Percentiles rank a stretch among this genome's conserved stretches.
Conservation (phyloP, 2,329 filamentous ascomycete genomes). For the Pseudopithomyces maydicus region DNA sequence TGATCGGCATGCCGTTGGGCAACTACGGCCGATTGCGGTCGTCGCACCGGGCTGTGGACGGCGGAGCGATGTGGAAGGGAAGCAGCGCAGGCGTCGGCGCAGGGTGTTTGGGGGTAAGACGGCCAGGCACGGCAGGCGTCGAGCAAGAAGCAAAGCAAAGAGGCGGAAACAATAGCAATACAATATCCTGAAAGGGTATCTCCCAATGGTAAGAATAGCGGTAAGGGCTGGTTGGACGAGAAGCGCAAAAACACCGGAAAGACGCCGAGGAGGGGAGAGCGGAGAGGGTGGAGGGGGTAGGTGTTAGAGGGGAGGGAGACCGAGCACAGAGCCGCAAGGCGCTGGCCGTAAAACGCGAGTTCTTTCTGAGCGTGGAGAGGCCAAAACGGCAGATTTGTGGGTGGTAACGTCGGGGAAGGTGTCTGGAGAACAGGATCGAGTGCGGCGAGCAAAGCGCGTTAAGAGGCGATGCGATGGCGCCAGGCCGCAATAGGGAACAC, state of each 20-base stretch:
- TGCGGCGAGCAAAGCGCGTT: constrained; percentile 10
- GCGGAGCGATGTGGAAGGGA: constrained; percentile 22
- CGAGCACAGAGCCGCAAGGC: constrained; percentile 47
- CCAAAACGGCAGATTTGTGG: constrained; percentile 40
- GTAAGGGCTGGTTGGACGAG: constrained; percentile 22
- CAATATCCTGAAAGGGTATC: constrained; percentile 39
- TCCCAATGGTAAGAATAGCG: constrained; percentile 33
- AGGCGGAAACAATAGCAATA: constrained; percentile 9
- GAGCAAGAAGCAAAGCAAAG: constrained; percentile 4
- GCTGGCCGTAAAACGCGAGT: constrained; percentile 48
- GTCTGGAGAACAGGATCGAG: constrained; percentile 28
- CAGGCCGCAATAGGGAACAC: neutral
- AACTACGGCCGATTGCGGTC: constrained; percentile 41
- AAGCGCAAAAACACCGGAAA: constrained; percentile 45
- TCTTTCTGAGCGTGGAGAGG: constrained; percentile 38
- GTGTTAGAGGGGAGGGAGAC: constrained; percentile 34
- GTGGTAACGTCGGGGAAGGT: constrained; percentile 20
- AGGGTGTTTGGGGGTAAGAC: constrained; percentile 1
- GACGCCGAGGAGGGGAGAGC: constrained; percentile 36
- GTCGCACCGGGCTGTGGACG: constrained; percentile 33
- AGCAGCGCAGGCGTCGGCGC: constrained; percentile 15
- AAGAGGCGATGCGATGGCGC: neutral
- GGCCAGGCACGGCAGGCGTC: constrained; percentile 20
- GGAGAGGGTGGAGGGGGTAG: constrained; percentile 27
- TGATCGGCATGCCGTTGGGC: constrained; percentile 42